Evolutionary conservation across 2,329 filamentous ascomycete species (phyloP).

Genomic region (Ceratocystis colombiana): DNA sequence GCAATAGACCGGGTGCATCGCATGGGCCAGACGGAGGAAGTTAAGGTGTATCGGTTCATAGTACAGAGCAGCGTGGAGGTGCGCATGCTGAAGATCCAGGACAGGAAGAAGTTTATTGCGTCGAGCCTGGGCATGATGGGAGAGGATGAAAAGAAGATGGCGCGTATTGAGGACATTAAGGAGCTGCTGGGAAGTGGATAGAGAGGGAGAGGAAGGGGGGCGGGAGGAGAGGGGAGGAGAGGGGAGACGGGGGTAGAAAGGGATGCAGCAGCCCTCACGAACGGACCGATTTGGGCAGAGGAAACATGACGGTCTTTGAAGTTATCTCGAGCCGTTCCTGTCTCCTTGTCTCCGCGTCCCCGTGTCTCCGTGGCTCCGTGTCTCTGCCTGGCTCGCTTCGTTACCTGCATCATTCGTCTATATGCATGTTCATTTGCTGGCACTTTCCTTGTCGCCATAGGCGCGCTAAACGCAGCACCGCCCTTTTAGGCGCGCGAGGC

Average conservation of each 20-base stretch:
- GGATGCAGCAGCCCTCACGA: too few species aligned
- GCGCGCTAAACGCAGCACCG: background rate
- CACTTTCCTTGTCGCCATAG: background rate
- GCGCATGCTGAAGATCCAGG: conserved; percentile 86
- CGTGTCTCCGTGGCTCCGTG: too few species aligned
- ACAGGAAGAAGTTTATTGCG: conserved; percentile 94
- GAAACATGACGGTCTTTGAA: too few species aligned
- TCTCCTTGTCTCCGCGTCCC: too few species aligned
- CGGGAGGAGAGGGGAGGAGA: background rate
- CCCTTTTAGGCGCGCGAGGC: background rate
- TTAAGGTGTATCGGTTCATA: conserved; percentile 79
- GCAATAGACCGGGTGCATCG: conserved; percentile 95
- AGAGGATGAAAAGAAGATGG: conserved; percentile 83
- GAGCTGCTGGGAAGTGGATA: conserved; percentile 52
- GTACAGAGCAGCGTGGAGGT: conserved; percentile 87
- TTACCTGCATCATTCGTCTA: too few species aligned
- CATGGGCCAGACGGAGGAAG: conserved; percentile 84
- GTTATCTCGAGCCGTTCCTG: too few species aligned
- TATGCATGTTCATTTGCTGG: too few species aligned
- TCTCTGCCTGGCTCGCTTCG: too few species aligned
- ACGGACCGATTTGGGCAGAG: too few species aligned
- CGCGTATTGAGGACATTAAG: conserved; percentile 87
- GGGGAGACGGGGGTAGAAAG: background rate
- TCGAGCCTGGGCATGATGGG: conserved; percentile 88
- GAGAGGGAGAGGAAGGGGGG: background rate